Evolutionary conservation across 192 early-diverging fungal genomes (phyloP).

Genomic region (Dimargaris verticillata): DNA sequence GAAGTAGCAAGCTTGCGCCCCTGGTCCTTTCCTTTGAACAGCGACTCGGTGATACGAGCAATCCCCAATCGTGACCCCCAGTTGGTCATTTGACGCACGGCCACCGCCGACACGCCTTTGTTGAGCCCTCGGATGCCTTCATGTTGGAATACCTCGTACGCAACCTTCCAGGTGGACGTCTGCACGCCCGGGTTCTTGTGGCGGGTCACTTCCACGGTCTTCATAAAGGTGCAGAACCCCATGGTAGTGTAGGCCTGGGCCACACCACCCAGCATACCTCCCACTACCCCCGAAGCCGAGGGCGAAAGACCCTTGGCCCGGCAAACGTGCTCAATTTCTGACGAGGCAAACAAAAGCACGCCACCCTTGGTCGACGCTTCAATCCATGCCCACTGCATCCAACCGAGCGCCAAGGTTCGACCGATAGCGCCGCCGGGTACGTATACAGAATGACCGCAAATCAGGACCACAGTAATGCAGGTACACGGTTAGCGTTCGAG

Average conservation of each 20-base stretch:
- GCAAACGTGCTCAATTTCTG: slow-evolving; percentile 50
- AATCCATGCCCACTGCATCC: slow-evolving; percentile 65
- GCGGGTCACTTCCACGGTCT: slow-evolving; percentile 95
- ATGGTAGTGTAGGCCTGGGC: slow-evolving; percentile 96
- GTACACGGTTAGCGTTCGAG: too few relatives aligned
- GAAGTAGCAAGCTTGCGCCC: slow-evolving; percentile 36
- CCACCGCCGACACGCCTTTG: slow-evolving; percentile 98
- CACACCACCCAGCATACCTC: slow-evolving; percentile 88
- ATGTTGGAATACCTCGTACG: slow-evolving; percentile 71
- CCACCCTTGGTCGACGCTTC: slow-evolving; percentile 66
- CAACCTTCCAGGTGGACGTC: slow-evolving; percentile 66
- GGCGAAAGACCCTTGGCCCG: slow-evolving; percentile 22
- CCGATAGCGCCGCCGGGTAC: too few relatives aligned
- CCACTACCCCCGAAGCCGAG: slow-evolving; percentile 62
- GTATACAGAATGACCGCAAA: too few relatives aligned
- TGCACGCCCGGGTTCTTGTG: slow-evolving; percentile 58
- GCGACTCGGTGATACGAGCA: slow-evolving; percentile 46
- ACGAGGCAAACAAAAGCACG: slow-evolving; percentile 54
- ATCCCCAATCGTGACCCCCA: slow-evolving; percentile 96
- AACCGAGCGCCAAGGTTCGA: too few relatives aligned
- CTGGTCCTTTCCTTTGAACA: slow-evolving; percentile 34
- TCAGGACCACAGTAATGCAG: too few relatives aligned
- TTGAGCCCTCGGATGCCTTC: slow-evolving; percentile 96
- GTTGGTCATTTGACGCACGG: slow-evolving; percentile 91
- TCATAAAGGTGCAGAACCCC: slow-evolving; percentile 99